A percentile compares a stretch with the other conserved stretches of the same genome.
Evolutionary conservation across 2,329 filamentous ascomycete species (phyloP).

Genomic region (Chaetomium sp.): DNA sequence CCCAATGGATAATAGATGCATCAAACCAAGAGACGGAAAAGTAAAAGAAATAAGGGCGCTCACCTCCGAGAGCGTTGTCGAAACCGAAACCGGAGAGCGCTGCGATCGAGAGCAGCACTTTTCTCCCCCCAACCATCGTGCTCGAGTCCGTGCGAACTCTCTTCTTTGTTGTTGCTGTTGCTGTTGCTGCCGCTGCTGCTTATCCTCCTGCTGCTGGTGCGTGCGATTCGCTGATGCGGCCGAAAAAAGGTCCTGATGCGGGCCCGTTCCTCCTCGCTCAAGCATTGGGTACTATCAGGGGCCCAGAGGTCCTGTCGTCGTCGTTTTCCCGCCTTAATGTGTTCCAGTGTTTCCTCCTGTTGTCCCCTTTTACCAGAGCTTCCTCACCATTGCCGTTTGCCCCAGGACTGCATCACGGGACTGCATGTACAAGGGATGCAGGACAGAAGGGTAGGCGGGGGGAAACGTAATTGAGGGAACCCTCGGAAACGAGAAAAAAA

Average conservation of each 20-base stretch:
- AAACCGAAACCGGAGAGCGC: conserved; percentile 22
- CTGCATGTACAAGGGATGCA: conserved; percentile 1
- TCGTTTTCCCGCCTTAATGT: too few species aligned
- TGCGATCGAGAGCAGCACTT: conserved; percentile 24
- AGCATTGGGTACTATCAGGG: conserved; percentile 13
- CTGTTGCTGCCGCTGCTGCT: too few species aligned
- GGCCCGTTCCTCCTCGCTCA: conserved; percentile 14
- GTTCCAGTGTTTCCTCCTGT: background rate
- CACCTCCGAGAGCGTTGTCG: conserved; percentile 21
- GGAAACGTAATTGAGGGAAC: background rate
- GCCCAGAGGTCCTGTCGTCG: background rate
- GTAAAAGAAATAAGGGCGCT: background rate
- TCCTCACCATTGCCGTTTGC: conserved; percentile 16
- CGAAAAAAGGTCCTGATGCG: conserved; percentile 9
- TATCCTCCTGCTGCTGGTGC: background rate
- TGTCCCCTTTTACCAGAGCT: conserved; percentile 11
- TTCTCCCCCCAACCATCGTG: conserved; percentile 23
- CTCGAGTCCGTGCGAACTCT: conserved; percentile 6
- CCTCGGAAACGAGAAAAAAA: background rate
- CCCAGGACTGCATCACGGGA: conserved; percentile 11
- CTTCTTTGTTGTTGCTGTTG: background rate
- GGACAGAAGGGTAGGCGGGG: conserved; percentile 5
- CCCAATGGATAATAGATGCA: too few species aligned
- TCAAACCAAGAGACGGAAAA: background rate
- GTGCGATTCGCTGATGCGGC: conserved; percentile 7